phyloP scores from a whole-genome alignment of 169 alveolate species.

The Plasmodium cynomolgi region DNA sequence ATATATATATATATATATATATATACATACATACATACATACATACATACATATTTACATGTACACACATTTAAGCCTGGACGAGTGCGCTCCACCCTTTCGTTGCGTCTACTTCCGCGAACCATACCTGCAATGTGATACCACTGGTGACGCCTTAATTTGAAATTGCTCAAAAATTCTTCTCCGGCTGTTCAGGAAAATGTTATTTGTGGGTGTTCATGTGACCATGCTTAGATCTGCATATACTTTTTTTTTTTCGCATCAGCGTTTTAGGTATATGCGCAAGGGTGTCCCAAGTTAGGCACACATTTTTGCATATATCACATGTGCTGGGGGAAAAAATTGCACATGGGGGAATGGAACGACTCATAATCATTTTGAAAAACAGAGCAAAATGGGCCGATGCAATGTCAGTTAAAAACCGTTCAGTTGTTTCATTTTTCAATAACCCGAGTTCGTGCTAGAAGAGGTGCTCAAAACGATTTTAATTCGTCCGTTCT shows the following conservation, averaged over 20 bases:
- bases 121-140: constrained; percentile 86
- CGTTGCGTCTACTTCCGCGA: not conserved
- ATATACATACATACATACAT: not conserved
- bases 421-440: not conserved
- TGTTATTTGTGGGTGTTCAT: constrained; percentile 36
- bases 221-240: not conserved
- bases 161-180: constrained; percentile 84
- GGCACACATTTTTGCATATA: not conserved
- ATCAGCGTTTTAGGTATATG: constrained; percentile 12
- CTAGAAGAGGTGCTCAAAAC: constrained; percentile 80
- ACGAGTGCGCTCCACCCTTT: not conserved
- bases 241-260: not conserved
- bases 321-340: not conserved
- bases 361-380: not conserved
- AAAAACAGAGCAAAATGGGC: not conserved
- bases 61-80: not conserved
- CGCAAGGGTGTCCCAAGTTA: not conserved
- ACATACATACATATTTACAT: constrained; percentile 1
- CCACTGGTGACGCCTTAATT: constrained; percentile 88
- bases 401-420: not conserved
- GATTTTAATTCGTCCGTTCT: constrained; percentile 87
- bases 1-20: not conserved
- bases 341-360: not conserved
- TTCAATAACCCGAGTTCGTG: constrained; percentile 66
- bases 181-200: constrained; percentile 71